Base-by-base conservation (phyloP, 805 yeast species). In the Schizosaccharomyces cryophilus region DNA sequence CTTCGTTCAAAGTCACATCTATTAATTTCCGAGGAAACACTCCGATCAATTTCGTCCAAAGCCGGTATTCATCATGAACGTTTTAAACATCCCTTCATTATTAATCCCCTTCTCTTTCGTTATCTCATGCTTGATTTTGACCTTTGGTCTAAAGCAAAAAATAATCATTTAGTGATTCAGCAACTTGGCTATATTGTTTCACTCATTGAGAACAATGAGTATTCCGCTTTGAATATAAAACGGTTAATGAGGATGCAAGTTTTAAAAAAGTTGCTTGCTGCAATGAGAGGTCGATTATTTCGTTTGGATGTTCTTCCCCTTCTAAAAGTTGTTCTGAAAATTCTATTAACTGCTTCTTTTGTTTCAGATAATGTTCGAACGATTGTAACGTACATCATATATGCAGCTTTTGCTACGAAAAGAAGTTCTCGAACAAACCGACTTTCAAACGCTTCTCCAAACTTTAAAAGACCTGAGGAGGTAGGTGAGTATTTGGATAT, bases 81-180 rank as follows among this genome's bases (percentile, higher is more conserved):
- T 42, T 80, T 84, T 0, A 70, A 72, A 42, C 80, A 80, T 6
- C 82, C 90, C 0, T 68, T 82, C 2, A 73, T 87, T 1, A 71
- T 73, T 6, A 81, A 84, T 64, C 74, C 78, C 0, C 63, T 70
- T 1, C 84, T 83, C 0, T 87, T 83, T 66, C 75, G 79, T 42
- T 70, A 74, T 1, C 68, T 87, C 55, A 74, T 85, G 47, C 74
- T 81, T 21, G 88, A 86, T 63, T 75, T 84, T 63, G 84, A 56
- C 7, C 45, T 80, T 24, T 83, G 86, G 80, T 73, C 74, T 61
- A 71, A 64, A 42, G 15, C 47, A 1, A 67, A 68, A 0, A 70
- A 68, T 21, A 65, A 71, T 2, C 81, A 78, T 48, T 73, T 81
- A 0, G 72, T 81, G 61, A 72, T 78, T 59, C 77, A 76, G 61